Conservation (phyloP, 345 rosid genomes). For the Eucalyptus caleyi region DNA sequence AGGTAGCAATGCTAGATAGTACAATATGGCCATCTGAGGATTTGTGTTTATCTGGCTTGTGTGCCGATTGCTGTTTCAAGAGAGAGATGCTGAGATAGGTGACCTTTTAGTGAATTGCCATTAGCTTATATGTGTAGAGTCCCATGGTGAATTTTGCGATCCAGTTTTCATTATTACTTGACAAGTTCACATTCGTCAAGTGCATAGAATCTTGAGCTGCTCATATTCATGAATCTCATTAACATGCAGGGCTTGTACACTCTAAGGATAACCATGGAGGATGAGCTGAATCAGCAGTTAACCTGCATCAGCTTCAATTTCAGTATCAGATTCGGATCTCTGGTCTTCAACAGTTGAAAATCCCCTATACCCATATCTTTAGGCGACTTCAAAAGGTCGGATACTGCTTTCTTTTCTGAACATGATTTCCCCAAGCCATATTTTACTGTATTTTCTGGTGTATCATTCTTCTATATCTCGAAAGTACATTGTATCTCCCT, state of each 20-base stretch:
- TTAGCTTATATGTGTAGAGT: not conserved
- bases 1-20: not conserved
- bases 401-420: not conserved
- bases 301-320: slow-evolving; percentile 57
- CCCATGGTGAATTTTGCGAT: not conserved
- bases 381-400: not conserved
- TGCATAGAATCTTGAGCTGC: not conserved
- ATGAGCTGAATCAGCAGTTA: slow-evolving; percentile 14
- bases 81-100: not conserved
- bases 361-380: not conserved
- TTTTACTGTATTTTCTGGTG: not conserved
- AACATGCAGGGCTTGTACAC: slow-evolving; percentile 44
- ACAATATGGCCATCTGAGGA: not conserved
- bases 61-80: not conserved
- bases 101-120: not conserved
- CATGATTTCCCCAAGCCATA: not conserved
- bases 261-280: slow-evolving; percentile 41
- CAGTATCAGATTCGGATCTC: slow-evolving; percentile 13
- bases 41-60: not conserved
- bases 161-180: not conserved
- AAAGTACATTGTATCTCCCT: not conserved
- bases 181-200: not conserved
- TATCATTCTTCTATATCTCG: not conserved
- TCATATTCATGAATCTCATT: not conserved
- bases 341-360: not conserved